These are phyloP conservation scores for Cyberlindnera saturnus DNA, from an alignment of 805 yeast species.

Conservation along the genomic window DNA sequence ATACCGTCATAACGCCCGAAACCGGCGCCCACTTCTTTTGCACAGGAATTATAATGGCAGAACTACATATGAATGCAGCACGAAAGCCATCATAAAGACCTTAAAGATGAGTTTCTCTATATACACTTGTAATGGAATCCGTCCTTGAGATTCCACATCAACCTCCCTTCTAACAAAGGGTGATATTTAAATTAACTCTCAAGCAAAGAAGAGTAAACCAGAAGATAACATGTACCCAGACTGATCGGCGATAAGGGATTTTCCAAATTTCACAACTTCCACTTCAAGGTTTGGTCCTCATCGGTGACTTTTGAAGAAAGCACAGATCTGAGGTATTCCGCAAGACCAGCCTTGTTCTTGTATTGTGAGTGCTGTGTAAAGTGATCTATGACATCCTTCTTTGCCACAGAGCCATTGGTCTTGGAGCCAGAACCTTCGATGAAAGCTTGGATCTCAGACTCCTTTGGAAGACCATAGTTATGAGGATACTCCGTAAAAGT, in stretches of 20 bases:
- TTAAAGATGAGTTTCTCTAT: too few species aligned
- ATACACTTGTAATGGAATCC: too few species aligned
- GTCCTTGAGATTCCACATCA: too few species aligned
- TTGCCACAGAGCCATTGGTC: slow-evolving; percentile 34
- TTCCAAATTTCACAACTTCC: slow-evolving; percentile 14
- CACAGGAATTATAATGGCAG: too few species aligned
- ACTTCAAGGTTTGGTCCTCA: slow-evolving; percentile 9
- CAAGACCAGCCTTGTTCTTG: slow-evolving; percentile 53
- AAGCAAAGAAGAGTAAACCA: not conserved
- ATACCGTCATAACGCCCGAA: too few species aligned
- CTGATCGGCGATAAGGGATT: too few species aligned
- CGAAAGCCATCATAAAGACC: too few species aligned
- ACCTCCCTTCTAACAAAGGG: too few species aligned
- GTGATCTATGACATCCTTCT: slow-evolving; percentile 57
- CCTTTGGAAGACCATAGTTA: slow-evolving; percentile 76
- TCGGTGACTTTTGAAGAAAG: slow-evolving; percentile 31
- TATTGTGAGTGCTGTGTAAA: slow-evolving; percentile 40
- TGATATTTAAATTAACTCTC: not conserved
- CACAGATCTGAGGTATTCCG: slow-evolving; percentile 50
- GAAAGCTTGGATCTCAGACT: slow-evolving; percentile 54
- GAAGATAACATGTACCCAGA: too few species aligned
- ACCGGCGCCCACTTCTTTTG: too few species aligned
- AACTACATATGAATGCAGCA: too few species aligned
- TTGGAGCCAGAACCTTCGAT: slow-evolving; percentile 63
- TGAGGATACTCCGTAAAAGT: slow-evolving; percentile 40